These are phyloP conservation scores for Corynespora cassiicola DNA, from an alignment of 2,329 filamentous ascomycete species.

Conservation along the genomic window DNA sequence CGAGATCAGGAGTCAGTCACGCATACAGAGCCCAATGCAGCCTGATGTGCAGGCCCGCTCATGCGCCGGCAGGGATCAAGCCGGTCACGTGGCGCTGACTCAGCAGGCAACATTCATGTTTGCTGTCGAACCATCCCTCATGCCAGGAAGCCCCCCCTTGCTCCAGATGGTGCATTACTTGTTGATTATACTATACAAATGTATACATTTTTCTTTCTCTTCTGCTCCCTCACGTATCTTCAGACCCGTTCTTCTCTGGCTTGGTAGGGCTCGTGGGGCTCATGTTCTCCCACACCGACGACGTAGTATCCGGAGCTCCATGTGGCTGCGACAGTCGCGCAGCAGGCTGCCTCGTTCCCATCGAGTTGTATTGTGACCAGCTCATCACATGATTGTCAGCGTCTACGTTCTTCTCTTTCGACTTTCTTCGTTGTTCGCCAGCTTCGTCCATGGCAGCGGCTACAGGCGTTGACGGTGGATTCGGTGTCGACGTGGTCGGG, in stretches of 20 bases:
- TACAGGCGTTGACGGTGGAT: constrained; percentile 8
- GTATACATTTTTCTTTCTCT: too few species aligned
- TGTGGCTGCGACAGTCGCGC: constrained; percentile 21
- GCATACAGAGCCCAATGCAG: too few species aligned
- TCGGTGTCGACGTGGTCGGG: constrained; percentile 9
- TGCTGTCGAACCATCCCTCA: too few species aligned
- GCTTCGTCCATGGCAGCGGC: constrained; percentile 4
- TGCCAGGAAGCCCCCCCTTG: too few species aligned
- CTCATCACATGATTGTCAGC: constrained; percentile 19
- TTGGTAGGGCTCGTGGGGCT: constrained; percentile 1
- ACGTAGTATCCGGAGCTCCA: constrained; percentile 12
- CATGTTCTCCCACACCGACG: constrained; percentile 14
- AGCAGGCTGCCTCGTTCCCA: constrained; percentile 10
- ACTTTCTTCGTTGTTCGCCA: constrained; percentile 4
- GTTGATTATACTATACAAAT: too few species aligned
- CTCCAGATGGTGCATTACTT: too few species aligned
- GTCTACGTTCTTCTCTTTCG: constrained; percentile 3
- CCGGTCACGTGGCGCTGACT: too few species aligned
- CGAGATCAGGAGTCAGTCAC: too few species aligned
- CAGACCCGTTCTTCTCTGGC: neutral
- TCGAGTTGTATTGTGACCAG: constrained; percentile 21
- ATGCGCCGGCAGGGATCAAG: too few species aligned
- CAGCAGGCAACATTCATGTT: too few species aligned
- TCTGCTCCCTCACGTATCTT: neutral
- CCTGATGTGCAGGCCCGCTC: too few species aligned